A percentile compares a stretch with the other conserved stretches of the same genome.
Conservation (phyloP, 495 filamentous ascomycete species). For the Aspergillus kassunensis region DNA sequence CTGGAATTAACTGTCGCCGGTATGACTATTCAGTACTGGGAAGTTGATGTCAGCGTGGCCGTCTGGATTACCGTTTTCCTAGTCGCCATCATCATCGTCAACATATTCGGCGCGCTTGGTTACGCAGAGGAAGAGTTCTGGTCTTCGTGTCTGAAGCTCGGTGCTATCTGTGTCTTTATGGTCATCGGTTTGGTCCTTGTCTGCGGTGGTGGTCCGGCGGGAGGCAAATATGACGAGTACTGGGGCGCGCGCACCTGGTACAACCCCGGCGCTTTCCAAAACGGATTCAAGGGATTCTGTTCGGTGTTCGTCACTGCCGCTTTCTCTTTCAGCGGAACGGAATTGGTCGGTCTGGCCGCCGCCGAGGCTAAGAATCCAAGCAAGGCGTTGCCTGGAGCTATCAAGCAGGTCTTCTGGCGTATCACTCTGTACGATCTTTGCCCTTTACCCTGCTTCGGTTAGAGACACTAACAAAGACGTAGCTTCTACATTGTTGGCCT, state of each 20-base stretch:
- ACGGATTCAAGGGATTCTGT: constrained; percentile 66
- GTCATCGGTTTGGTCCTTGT: constrained; percentile 68
- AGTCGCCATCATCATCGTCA: constrained; percentile 32
- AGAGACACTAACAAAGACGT: not conserved
- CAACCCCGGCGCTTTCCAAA: constrained; percentile 65
- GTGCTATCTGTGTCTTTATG: constrained; percentile 65
- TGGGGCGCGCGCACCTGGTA: constrained; percentile 62
- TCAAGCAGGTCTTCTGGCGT: constrained; percentile 74
- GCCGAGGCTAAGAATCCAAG: constrained; percentile 64
- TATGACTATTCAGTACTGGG: constrained; percentile 75
- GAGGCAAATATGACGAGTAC: constrained; percentile 36
- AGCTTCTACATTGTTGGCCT: constrained; percentile 70
- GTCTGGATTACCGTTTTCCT: constrained; percentile 68
- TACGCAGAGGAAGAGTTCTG: constrained; percentile 61
- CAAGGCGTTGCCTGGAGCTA: constrained; percentile 60
- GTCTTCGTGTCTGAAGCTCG: constrained; percentile 45
- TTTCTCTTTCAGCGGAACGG: constrained; percentile 70
- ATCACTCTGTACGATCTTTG: constrained; percentile 44
- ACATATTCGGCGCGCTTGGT: constrained; percentile 57
- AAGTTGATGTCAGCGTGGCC: constrained; percentile 47
- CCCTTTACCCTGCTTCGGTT: too few species aligned
- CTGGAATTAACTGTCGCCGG: constrained; percentile 74
- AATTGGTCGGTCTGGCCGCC: constrained; percentile 69
- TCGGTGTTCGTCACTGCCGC: constrained; percentile 70
- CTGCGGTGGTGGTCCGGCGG: constrained; percentile 57